Percentiles rank a stretch among this genome's conserved stretches.
phyloP scores from a whole-genome alignment of 2,329 filamentous ascomycete genomes.

The Penicillium rolfsii region DNA sequence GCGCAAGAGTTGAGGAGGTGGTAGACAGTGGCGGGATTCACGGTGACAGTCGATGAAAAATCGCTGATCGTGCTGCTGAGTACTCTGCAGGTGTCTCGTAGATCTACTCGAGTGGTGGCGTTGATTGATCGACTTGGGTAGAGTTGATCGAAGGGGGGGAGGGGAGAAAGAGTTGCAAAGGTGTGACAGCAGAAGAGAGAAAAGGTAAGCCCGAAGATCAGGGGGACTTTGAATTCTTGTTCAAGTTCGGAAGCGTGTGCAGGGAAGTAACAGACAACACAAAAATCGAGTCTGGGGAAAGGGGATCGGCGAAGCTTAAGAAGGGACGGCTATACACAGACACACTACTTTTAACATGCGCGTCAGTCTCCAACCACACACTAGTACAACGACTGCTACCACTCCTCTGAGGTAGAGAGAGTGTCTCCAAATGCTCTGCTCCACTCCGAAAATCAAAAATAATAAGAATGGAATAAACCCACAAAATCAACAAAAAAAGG shows the following conservation, averaged over 20 bases:
- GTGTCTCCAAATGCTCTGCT: neutral
- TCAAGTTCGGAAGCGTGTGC: conserved; percentile 9
- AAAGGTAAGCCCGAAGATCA: conserved; percentile 27
- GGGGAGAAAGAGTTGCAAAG: conserved; percentile 12
- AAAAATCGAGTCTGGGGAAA: conserved; percentile 39
- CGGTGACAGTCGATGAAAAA: neutral
- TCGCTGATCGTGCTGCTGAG: neutral
- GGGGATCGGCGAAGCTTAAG: conserved; percentile 52
- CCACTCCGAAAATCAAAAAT: neutral
- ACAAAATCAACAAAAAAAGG: conserved; percentile 1
- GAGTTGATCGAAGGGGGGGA: conserved; percentile 15
- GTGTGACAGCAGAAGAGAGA: conserved; percentile 17
- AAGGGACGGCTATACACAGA: conserved; percentile 34
- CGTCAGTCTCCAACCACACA: neutral
- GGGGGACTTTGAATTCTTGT: conserved; percentile 13
- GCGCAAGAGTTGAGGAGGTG: conserved; percentile 4
- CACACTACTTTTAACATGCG: conserved; percentile 20
- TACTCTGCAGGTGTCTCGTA: neutral
- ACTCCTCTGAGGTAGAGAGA: neutral
- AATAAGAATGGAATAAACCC: neutral
- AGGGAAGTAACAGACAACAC: conserved; percentile 10
- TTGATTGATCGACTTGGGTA: conserved; percentile 3
- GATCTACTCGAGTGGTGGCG: neutral
- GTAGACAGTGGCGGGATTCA: neutral
- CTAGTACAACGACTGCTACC: no score